These are phyloP conservation scores for Myotisia sp. DNA, from an alignment of 2,329 filamentous ascomycete species.

Conservation along the genomic window DNA sequence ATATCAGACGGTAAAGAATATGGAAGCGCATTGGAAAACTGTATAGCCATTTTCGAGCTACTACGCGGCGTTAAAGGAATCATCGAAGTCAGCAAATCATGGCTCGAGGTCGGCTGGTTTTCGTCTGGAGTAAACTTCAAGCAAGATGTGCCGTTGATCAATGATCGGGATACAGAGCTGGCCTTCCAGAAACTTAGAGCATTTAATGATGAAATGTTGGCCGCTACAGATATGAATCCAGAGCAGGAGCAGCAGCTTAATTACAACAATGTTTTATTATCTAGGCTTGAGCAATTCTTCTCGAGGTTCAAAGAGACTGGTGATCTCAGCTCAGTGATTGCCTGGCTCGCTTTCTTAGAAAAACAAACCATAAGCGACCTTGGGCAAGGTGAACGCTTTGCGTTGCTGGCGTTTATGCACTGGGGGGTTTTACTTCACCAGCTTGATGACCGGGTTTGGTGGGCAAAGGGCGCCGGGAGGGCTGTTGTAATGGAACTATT, in stretches of 20 bases:
- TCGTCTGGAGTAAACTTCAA: constrained; percentile 32
- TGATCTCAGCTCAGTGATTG: constrained; percentile 21
- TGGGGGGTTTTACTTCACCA: constrained; percentile 15
- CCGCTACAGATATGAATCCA: constrained; percentile 14
- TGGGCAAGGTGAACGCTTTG: constrained; percentile 9
- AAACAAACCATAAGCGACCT: constrained; percentile 12
- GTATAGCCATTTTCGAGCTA: constrained; percentile 23
- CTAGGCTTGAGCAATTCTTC: constrained; percentile 16
- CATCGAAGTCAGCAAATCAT: constrained; percentile 18
- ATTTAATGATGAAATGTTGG: constrained; percentile 18
- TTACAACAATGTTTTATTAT: constrained; percentile 20
- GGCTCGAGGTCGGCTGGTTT: constrained; percentile 41
- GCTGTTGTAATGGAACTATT: constrained; percentile 11
- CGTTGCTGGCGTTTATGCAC: constrained; percentile 14
- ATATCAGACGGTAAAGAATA: constrained; percentile 19
- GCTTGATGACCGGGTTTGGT: constrained; percentile 12
- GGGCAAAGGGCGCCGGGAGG: constrained; percentile 12
- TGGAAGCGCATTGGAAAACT: constrained; percentile 23
- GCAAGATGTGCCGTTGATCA: constrained; percentile 14
- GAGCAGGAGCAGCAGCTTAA: no score
- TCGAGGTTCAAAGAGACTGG: constrained; percentile 14
- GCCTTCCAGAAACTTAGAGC: constrained; percentile 18
- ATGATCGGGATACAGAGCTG: constrained; percentile 17
- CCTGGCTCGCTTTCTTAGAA: constrained; percentile 18
- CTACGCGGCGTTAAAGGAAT: constrained; percentile 25